phyloP scores from a whole-genome alignment of 768 basidiomycete genomes.

The Pluteus cervinus region DNA sequence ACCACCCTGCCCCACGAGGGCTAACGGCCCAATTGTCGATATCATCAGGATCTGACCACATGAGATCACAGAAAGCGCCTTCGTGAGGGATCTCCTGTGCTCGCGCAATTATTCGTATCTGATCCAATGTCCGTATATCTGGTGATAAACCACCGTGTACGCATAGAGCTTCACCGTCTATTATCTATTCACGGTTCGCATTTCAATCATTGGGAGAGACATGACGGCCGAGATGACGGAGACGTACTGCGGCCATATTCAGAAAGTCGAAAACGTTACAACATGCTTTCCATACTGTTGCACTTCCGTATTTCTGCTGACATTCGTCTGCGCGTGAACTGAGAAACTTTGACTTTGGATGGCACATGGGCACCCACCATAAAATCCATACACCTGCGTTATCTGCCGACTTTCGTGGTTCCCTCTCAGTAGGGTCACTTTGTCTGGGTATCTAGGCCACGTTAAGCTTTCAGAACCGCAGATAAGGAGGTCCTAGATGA shows the following conservation, averaged over 20 bases:
- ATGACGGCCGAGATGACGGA: background rate
- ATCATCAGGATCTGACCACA: constrained; percentile 98
- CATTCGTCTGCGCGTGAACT: constrained; percentile 68
- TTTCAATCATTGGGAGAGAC: background rate
- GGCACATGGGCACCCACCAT: constrained; percentile 49
- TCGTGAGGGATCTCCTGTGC: constrained; percentile 99
- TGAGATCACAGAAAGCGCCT: constrained; percentile 96
- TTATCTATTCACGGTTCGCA: constrained; percentile 55
- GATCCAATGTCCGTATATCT: constrained; percentile 91
- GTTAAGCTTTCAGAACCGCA: background rate
- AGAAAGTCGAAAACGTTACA: constrained; percentile 96
- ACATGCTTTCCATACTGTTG: constrained; percentile 95
- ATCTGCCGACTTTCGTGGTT: constrained; percentile 98
- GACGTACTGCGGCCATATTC: constrained; percentile 84
- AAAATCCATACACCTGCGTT: constrained; percentile 98
- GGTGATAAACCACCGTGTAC: constrained; percentile 97
- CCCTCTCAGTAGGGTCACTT: constrained; percentile 84
- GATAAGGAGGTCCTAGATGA: constrained; percentile 9
- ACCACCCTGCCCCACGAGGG: constrained; percentile 93
- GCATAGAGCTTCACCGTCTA: constrained; percentile 88
- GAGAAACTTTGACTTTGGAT: background rate
- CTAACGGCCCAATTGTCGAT: constrained; percentile 96
- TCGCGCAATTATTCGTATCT: constrained; percentile 85
- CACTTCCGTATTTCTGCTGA: constrained; percentile 95
- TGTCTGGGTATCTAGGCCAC: constrained; percentile 75